Percentiles rank a stretch among this genome's conserved stretches.
phyloP scores from a whole-genome alignment of 106 monocot genomes.

The Phalaenopsis equestris region DNA sequence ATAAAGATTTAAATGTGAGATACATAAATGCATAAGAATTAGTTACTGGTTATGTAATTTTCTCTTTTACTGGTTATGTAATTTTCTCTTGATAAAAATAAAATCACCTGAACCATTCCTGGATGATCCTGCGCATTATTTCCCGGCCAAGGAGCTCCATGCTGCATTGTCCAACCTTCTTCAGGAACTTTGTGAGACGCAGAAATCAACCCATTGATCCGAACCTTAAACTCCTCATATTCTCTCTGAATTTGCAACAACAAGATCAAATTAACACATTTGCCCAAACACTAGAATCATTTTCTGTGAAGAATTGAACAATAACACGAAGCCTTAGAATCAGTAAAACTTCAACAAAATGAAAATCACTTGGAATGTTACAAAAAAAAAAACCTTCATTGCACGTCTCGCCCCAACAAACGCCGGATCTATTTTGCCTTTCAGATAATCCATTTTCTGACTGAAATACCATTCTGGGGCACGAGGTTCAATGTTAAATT shows the following conservation, averaged over 20 bases:
- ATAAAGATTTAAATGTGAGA: no score
- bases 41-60: no score
- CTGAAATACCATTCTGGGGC: slow-evolving; percentile 26
- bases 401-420: slow-evolving; percentile 22
- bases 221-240: slow-evolving; percentile 41
- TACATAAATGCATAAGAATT: no score
- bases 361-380: no score
- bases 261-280: not conserved
- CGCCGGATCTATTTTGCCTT: slow-evolving; percentile 23
- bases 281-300: no score
- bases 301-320: no score
- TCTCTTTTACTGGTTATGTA: no score
- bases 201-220: slow-evolving; percentile 36
- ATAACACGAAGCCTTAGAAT: not conserved
- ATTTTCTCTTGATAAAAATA: not conserved
- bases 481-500: slow-evolving; percentile 23
- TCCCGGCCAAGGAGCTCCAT: slow-evolving; percentile 49
- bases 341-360: not conserved
- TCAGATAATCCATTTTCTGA: slow-evolving; percentile 23
- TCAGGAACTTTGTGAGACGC: slow-evolving; percentile 32
- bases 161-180: slow-evolving; percentile 45
- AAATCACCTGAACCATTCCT: slow-evolving; percentile 41
- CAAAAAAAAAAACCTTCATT: slow-evolving; percentile 15
- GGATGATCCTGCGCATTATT: slow-evolving; percentile 39
- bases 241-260: slow-evolving; percentile 23